Percentiles rank a stretch among this genome's conserved stretches.
These are phyloP conservation scores for Dictyostelium brefeldianum DNA, from an alignment of 78 protist species.

Conservation along the genomic window DNA sequence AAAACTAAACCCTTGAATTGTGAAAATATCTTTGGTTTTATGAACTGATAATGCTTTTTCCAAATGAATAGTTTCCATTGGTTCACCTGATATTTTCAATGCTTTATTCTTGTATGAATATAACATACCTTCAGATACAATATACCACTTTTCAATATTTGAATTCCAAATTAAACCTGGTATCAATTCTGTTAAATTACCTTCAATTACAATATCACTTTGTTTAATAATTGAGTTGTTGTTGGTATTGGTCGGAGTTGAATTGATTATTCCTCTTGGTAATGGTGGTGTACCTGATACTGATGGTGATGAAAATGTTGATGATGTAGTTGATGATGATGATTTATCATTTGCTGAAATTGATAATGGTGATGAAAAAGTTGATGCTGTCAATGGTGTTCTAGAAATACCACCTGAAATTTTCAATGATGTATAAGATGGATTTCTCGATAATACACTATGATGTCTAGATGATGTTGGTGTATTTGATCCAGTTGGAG, in stretches of 20 bases:
- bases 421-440: constrained; percentile 67
- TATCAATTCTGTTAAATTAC: constrained; percentile 54
- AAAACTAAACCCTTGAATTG: constrained; percentile 71
- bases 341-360: background rate
- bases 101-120: constrained; percentile 35
- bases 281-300: background rate
- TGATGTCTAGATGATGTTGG: constrained; percentile 33
- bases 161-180: constrained; percentile 78
- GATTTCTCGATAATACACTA: constrained; percentile 66
- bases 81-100: constrained; percentile 21
- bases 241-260: background rate
- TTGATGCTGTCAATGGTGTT: constrained; percentile 10
- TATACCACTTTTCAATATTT: constrained; percentile 72
- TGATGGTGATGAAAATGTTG: background rate
- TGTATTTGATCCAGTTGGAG: background rate
- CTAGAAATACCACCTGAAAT: constrained; percentile 60
- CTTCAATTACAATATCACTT: constrained; percentile 60
- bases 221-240: constrained; percentile 7
- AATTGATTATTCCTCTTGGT: background rate
- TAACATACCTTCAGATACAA: constrained; percentile 62
- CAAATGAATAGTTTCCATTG: constrained; percentile 65
- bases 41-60: constrained; percentile 75
- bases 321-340: background rate
- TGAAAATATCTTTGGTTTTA: constrained; percentile 71
- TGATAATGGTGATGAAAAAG: constrained; percentile 13